These are phyloP conservation scores for Dictyostelium intermedium DNA, from an alignment of 78 protist species.

Conservation along the genomic window DNA sequence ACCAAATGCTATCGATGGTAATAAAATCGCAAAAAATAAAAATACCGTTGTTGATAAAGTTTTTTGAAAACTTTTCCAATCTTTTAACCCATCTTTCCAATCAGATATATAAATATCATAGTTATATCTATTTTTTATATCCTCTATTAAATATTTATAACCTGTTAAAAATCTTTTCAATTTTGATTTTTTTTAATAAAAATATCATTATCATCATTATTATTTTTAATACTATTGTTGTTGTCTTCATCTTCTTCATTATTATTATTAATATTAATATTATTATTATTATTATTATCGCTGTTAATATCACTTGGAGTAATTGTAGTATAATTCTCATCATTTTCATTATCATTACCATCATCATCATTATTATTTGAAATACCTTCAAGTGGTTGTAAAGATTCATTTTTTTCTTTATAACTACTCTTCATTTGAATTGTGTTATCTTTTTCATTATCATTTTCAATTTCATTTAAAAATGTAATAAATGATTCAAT, in stretches of 20 bases:
- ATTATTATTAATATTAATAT: too few relatives aligned
- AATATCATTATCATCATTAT: background rate
- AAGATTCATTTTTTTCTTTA: background rate
- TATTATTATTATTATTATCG: background rate
- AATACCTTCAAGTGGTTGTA: background rate
- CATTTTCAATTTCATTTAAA: background rate
- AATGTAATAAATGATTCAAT: background rate
- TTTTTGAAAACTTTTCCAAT: background rate
- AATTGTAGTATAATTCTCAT: too few relatives aligned
- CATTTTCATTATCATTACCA: background rate
- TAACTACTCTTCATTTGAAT: background rate
- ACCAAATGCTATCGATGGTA: slow-evolving; percentile 40
- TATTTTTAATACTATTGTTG: background rate
- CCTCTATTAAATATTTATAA: background rate
- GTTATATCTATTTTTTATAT: background rate
- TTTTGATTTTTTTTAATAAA: background rate
- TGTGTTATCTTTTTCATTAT: background rate
- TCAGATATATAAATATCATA: background rate
- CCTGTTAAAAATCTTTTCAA: background rate
- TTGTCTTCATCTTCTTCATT: too few relatives aligned
- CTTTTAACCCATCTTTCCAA: slow-evolving; percentile 5
- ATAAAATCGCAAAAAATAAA: slow-evolving; percentile 13
- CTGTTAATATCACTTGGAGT: too few relatives aligned
- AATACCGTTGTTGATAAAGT: slow-evolving; percentile 18
- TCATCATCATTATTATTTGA: background rate